Evolutionary conservation across 1,284 basidiomycete genomes (phyloP).

Genomic region (Spongiforma sp.): DNA sequence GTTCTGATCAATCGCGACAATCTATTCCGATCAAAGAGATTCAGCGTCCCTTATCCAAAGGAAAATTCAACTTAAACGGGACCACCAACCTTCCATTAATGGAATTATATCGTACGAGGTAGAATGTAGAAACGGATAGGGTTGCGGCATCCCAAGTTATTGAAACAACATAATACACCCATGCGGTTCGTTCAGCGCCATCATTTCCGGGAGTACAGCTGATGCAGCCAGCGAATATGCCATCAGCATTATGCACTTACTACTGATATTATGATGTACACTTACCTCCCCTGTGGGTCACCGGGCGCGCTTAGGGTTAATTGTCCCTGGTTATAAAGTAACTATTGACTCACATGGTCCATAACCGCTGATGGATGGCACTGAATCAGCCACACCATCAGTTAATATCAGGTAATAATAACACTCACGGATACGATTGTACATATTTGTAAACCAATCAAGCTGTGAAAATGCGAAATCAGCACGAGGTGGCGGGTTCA

Average conservation of each 20-base stretch:
- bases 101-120: constrained; percentile 35
- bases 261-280: not conserved
- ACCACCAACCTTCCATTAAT: constrained; percentile 34
- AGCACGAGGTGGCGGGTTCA: not conserved
- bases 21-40: constrained; percentile 17
- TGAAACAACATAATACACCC: constrained; percentile 47
- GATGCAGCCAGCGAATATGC: constrained; percentile 1
- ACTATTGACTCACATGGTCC: constrained; percentile 23
- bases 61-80: not conserved
- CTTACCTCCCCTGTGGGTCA: constrained; percentile 33
- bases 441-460: constrained; percentile 39
- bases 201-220: constrained; percentile 44
- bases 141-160: constrained; percentile 46
- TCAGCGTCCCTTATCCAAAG: constrained; percentile 11
- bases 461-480: constrained; percentile 16
- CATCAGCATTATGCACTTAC: not conserved
- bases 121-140: constrained; percentile 41
- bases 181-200: constrained; percentile 33
- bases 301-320: constrained; percentile 10
- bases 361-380: constrained; percentile 23
- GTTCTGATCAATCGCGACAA: constrained; percentile 35
- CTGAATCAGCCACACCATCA: constrained; percentile 15
- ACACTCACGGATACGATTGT: constrained; percentile 32
- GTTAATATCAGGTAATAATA: not conserved
- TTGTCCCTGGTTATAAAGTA: not conserved